Evolutionary conservation across 352 stramenopile species (phyloP).

Genomic region (Phytophthora macrochlamydospora): DNA sequence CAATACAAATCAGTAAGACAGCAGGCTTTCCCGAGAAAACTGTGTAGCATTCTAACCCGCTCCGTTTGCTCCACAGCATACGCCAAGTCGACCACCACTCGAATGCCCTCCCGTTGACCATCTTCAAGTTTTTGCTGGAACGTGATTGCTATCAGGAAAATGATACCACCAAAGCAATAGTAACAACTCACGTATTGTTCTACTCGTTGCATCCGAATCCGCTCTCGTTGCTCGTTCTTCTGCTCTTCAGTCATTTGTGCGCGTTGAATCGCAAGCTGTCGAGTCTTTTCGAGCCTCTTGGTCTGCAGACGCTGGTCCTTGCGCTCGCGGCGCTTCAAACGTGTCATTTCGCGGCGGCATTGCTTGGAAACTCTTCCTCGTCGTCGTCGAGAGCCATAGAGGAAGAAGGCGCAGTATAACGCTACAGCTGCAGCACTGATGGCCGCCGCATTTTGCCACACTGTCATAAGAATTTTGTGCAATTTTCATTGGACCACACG

Average conservation of each 20-base stretch:
- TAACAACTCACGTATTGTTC: constrained; percentile 70
- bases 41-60: constrained; percentile 28
- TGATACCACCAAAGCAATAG: too few relatives aligned
- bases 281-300: constrained; percentile 33
- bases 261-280: constrained; percentile 3
- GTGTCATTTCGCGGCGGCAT: constrained; percentile 17
- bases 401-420: constrained; percentile 2
- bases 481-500: too few relatives aligned
- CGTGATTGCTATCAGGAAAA: too few relatives aligned
- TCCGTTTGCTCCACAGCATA: constrained; percentile 55
- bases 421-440: constrained; percentile 4
- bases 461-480: too few relatives aligned
- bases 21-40: too few relatives aligned
- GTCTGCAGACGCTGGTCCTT: constrained; percentile 33
- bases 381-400: background rate
- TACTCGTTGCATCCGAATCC: constrained; percentile 73
- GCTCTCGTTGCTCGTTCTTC: constrained; percentile 54
- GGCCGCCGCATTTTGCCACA: background rate
- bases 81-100: constrained; percentile 69
- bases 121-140: constrained; percentile 76
- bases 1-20: background rate
- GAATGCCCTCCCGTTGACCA: constrained; percentile 42
- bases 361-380: constrained; percentile 14
- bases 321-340: constrained; percentile 32
- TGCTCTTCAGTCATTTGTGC: constrained; percentile 47